A percentile compares a stretch with the other conserved stretches of the same genome.
Evolutionary conservation across 139 green algal genomes (phyloP).

Genomic region (Chlamydomonas applanata): DNA sequence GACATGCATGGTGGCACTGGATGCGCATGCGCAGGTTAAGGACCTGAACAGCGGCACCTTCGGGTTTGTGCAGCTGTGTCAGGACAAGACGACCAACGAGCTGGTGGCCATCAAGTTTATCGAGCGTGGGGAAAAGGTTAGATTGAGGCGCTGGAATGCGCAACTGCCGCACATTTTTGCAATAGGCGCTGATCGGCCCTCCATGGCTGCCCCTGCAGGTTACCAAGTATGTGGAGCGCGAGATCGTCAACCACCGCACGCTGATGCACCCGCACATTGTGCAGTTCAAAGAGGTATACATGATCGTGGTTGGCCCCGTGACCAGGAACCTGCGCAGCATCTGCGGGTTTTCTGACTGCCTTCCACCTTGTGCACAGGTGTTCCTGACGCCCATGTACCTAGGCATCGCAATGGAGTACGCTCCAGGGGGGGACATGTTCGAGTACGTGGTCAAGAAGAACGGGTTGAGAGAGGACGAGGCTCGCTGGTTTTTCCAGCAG

Average conservation of each 20-base stretch:
- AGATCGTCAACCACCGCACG: slow-evolving; percentile 95
- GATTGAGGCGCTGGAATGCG: not conserved
- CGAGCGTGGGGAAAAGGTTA: slow-evolving; percentile 54
- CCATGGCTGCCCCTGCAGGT: slow-evolving; percentile 48
- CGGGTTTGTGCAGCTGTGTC: slow-evolving; percentile 84
- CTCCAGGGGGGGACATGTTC: slow-evolving; percentile 91
- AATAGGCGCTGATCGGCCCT: too few relatives aligned
- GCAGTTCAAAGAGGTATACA: slow-evolving; percentile 62
- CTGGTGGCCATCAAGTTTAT: slow-evolving; percentile 70
- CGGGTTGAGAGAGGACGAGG: slow-evolving; percentile 87
- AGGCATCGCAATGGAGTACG: slow-evolving; percentile 95
- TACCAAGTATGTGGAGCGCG: slow-evolving; percentile 95
- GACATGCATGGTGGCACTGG: not conserved
- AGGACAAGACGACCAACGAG: slow-evolving; percentile 69
- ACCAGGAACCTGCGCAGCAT: not conserved
- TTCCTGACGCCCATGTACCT: slow-evolving; percentile 85
- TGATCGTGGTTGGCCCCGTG: not conserved
- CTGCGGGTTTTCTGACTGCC: not conserved
- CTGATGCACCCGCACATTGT: slow-evolving; percentile 96
- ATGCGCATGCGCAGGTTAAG: slow-evolving; percentile 31
- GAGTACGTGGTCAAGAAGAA: slow-evolving; percentile 89
- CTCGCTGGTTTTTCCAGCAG: slow-evolving; percentile 98
- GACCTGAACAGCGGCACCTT: slow-evolving; percentile 84
- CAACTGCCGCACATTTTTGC: too few relatives aligned
- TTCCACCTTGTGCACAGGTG: slow-evolving; percentile 43